A percentile compares a stretch with the other conserved stretches of the same genome.
These are phyloP conservation scores for Fusarium nisikadoi DNA, from an alignment of 2,329 filamentous ascomycete genomes.

Conservation along the genomic window DNA sequence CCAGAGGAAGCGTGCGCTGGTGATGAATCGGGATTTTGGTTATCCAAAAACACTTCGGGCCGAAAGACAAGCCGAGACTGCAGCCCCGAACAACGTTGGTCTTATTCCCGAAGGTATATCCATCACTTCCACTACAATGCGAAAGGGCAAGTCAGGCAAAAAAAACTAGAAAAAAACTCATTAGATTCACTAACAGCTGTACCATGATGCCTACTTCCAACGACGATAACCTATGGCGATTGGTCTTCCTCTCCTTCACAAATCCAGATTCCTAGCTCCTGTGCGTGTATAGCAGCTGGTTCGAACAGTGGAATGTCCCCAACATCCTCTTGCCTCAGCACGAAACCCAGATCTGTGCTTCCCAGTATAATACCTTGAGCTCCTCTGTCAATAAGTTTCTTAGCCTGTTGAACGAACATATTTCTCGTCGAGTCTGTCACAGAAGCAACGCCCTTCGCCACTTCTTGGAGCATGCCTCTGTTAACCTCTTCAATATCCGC, in stretches of 20 bases:
- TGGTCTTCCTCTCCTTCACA: background rate
- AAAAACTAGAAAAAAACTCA: too few relatives aligned
- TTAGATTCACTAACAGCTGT: too few relatives aligned
- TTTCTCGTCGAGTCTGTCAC: background rate
- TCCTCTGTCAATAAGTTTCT: background rate
- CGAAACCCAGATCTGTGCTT: background rate
- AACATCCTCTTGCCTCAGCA: background rate
- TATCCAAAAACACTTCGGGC: background rate
- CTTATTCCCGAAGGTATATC: background rate
- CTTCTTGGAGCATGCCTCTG: background rate
- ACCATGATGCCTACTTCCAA: fast-evolving
- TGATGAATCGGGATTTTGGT: background rate
- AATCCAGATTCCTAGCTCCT: background rate
- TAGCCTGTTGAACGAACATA: background rate
- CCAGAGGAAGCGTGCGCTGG: background rate
- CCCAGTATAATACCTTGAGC: background rate
- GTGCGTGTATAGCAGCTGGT: background rate
- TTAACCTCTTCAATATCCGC: background rate
- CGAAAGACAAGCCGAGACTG: background rate
- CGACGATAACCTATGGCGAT: background rate
- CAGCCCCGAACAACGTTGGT: fast-evolving
- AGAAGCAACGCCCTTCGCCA: background rate
- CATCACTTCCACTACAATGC: background rate
- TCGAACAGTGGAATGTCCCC: background rate
- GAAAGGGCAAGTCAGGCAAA: too few relatives aligned